Conservation (phyloP, 768 basidiomycete genomes). For the Calvatia gigantea region DNA sequence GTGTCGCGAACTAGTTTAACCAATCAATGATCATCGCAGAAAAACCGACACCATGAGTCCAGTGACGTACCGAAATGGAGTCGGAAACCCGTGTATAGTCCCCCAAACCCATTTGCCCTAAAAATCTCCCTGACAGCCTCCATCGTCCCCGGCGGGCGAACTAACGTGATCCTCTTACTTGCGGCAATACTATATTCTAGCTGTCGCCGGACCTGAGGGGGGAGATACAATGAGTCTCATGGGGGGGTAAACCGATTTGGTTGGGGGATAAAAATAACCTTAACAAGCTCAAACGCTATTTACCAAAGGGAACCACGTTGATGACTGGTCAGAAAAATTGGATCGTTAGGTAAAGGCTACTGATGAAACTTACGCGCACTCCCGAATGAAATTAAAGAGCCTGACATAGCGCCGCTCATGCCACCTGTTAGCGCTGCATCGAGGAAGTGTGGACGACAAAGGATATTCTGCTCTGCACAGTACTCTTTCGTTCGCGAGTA, state of each 20-base stretch:
- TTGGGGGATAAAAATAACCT: slow-evolving; percentile 43
- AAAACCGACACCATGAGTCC: slow-evolving; percentile 2
- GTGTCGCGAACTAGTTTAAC: slow-evolving; percentile 74
- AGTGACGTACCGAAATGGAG: slow-evolving; percentile 71
- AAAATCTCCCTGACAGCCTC: slow-evolving; percentile 82
- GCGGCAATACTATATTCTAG: slow-evolving; percentile 90
- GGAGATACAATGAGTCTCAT: slow-evolving; percentile 8
- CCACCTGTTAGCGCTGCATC: slow-evolving; percentile 79
- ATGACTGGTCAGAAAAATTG: not conserved
- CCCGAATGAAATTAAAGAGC: slow-evolving; percentile 83
- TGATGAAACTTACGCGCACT: slow-evolving; percentile 71
- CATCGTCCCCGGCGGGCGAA: slow-evolving; percentile 74
- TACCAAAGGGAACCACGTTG: not conserved
- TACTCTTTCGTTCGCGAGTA: slow-evolving; percentile 82
- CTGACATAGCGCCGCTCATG: slow-evolving; percentile 83
- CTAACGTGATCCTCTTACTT: slow-evolving; percentile 65
- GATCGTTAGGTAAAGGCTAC: not conserved
- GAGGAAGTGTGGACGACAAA: slow-evolving; percentile 54
- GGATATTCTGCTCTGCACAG: slow-evolving; percentile 54
- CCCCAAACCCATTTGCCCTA: slow-evolving; percentile 53
- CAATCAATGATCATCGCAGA: slow-evolving; percentile 1
- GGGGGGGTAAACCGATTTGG: not conserved
- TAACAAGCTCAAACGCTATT: slow-evolving; percentile 89
- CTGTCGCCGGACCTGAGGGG: slow-evolving; percentile 75
- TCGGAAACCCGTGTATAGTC: slow-evolving; percentile 80